Evolutionary conservation across 495 filamentous ascomycete species (phyloP).

Genomic region (Penicillium bovifimosum): DNA sequence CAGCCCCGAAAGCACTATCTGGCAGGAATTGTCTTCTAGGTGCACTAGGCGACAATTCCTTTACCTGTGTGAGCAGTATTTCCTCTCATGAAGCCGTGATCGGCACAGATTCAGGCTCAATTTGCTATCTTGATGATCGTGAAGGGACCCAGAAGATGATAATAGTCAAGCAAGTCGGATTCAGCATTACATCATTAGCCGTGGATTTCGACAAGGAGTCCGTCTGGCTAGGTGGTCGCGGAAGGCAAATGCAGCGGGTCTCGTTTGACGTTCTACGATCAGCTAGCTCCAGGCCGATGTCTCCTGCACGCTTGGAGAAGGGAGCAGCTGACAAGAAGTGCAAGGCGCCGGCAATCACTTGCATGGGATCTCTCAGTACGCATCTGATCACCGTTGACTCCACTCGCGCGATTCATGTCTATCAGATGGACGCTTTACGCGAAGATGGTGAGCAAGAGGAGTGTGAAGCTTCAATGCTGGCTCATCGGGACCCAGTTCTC

Average conservation of each 20-base stretch:
- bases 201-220: conserved; percentile 46
- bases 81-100: conserved; percentile 52
- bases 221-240: conserved; percentile 53
- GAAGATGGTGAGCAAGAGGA: conserved; percentile 30
- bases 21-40: conserved; percentile 56
- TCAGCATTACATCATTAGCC: conserved; percentile 46
- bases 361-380: conserved; percentile 63
- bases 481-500: conserved; percentile 71
- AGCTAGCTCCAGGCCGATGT: conserved; percentile 19
- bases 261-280: conserved; percentile 35
- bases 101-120: conserved; percentile 43
- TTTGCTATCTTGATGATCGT: conserved; percentile 65
- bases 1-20: conserved; percentile 50
- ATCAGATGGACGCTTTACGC: conserved; percentile 27
- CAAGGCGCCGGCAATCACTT: conserved; percentile 43
- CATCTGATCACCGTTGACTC: conserved; percentile 72
- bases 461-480: conserved; percentile 45
- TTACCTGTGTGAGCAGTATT: conserved; percentile 71
- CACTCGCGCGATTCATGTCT: conserved; percentile 66
- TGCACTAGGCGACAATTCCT: conserved; percentile 68
- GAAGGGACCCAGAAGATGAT: conserved; percentile 62
- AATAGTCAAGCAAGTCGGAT: conserved; percentile 30
- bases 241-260: conserved; percentile 34
- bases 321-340: conserved; percentile 19
- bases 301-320: conserved; percentile 21